Percentiles rank a stretch among this genome's conserved stretches.
Conservation (phyloP, 108 stramenopile species). For the Parmales sp. region DNA sequence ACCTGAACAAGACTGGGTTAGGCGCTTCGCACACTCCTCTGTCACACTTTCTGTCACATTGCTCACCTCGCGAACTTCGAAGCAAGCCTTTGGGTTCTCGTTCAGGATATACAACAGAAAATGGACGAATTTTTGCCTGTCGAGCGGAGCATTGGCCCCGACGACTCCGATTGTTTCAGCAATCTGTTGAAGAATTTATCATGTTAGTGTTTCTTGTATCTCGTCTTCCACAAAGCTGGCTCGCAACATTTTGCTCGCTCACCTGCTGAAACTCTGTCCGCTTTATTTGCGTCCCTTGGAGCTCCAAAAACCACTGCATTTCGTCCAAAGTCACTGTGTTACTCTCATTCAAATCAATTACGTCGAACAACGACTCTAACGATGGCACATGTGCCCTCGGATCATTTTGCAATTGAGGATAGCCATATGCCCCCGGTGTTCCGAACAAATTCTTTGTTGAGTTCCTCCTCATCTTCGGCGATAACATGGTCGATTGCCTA, state of each 20-base stretch:
- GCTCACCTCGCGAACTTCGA: conserved; percentile 3
- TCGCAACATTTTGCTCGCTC: too few relatives aligned
- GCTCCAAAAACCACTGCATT: conserved; percentile 11
- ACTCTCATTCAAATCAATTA: not conserved
- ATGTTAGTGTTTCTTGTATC: too few relatives aligned
- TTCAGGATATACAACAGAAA: not conserved
- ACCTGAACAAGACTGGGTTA: too few relatives aligned
- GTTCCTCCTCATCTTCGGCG: too few relatives aligned
- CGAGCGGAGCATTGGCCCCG: not conserved
- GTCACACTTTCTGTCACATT: too few relatives aligned
- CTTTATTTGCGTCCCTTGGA: not conserved
- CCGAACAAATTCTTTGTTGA: too few relatives aligned
- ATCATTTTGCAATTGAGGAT: not conserved
- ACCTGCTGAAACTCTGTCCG: conserved; percentile 5
- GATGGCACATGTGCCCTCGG: not conserved
- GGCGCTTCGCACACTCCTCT: too few relatives aligned
- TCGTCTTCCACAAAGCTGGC: too few relatives aligned
- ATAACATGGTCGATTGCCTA: too few relatives aligned
- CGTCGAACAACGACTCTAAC: not conserved
- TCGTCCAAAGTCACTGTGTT: not conserved
- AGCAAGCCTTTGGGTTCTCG: not conserved
- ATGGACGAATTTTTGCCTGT: not conserved
- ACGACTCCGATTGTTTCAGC: not conserved
- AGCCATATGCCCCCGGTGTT: not conserved
- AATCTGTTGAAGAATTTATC: too few relatives aligned